Evolutionary conservation across 805 yeast genomes (phyloP), one percentile per base, ranked within the genome.

Genomic region (Zygoascus tannicola): DNA sequence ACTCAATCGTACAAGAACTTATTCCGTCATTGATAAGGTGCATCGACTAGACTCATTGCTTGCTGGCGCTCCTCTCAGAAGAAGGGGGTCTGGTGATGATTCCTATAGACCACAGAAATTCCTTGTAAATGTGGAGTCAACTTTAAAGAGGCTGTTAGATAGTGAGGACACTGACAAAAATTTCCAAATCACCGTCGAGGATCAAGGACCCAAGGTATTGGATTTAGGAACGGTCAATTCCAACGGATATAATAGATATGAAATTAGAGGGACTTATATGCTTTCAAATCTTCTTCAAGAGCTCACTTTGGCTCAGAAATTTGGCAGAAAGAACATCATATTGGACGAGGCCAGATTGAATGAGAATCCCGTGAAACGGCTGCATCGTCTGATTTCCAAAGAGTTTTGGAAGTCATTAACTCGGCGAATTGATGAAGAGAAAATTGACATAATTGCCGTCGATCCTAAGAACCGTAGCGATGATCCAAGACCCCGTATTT

Each of bases 221-320:
- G 74, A 75, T 53, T 67, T 85, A 12, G 92, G 92, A 5, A 85
- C 97, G 2, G 85, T 80, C 32, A 83, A 84, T 57, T 85, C 95
- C 3, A 76, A 79, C 55, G 97, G 96, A 1, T 85, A 65, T 64
- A 79, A 76, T 32, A 80, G 75, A 52, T 74, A 74, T 44, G 84
- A 80, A 48, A 72, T 87, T 44, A 67, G 94, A 47, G 97, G 97
- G 2, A 87, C 95, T 0, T 87, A 87, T 57, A 83, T 83, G 88
- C 65, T 87, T 40, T 80, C 92, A 0, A 88, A 88, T 61, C 64
- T 88, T 33, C 69, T 87, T 44, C 96, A 87, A 65, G 97, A 87
- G 62, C 69, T 87, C 51, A 85, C 95, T 0, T 78, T 86, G 48
- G 96, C 96, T 12, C 77, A 83, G 57, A 68, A 82, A 45, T 75